Evolutionary conservation across 148 eudicot genomes (phyloP), one percentile per base, ranked within the genome.

Genomic region (Silene latifolia): DNA sequence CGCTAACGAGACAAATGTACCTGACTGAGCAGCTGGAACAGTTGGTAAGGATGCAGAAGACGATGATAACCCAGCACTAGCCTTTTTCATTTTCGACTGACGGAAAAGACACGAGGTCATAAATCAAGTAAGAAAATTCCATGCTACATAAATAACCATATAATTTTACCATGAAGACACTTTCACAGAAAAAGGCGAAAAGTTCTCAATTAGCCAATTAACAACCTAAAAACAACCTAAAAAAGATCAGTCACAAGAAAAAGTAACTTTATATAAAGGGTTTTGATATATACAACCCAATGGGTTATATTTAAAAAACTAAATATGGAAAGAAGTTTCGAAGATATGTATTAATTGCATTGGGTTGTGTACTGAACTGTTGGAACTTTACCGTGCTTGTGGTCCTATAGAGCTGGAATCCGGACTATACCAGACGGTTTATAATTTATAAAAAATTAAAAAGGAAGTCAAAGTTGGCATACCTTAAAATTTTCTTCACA

Each of bases 401-500:
- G 54, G 54, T 48, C 54, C 54, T 48, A 48, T 48, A 48, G 54
- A 14, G 17, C 54, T 48, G 0, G 44, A 48, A 48, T 48, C 54
- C 15, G 17, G 8, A 48, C 17, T 48, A 48, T 2, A 48, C 54
- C 4, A 10, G 54, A 14, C 17, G 54, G 4, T 48, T 8, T 12
- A 12, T 13, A 47, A 47, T 8, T 12, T 47, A 47, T 12, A 7
- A 47, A 11, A 51, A 12, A 4, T 51, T 2, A 51, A 67, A 32
- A 73, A 44, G 14, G 72, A 39, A 60, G 17, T 58, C 53, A 72
- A 27, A 15, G 1, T 73, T 29, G 46, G 54, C 46, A 53, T 84
- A 96, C 99, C 99, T 92, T 96, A 27, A 85, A 85, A 80, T 86
- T 88, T 82, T 96, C 98, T 84, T 96, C 99, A 57, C 95, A 96